These are phyloP conservation scores for Nevesoporus exiguus DNA, from an alignment of 768 basidiomycete species.

Conservation along the genomic window DNA sequence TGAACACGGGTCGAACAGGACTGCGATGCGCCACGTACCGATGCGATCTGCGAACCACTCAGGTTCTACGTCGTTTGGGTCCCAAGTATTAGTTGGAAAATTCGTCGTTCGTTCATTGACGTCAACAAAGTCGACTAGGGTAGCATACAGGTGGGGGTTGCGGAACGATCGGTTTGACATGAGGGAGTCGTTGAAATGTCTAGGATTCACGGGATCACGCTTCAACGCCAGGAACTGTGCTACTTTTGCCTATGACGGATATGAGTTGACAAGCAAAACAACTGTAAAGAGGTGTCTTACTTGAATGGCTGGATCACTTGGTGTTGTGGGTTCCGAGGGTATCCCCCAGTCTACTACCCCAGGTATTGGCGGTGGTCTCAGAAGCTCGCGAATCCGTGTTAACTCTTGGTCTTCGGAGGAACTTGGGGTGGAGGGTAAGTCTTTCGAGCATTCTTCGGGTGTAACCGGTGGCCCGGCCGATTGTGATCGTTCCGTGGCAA, in stretches of 20 bases:
- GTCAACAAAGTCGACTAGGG: conserved; percentile 91
- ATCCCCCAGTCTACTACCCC: conserved; percentile 77
- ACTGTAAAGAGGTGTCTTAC: conserved; percentile 35
- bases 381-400: conserved; percentile 47
- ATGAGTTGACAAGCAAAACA: neutral
- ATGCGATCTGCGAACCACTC: conserved; percentile 79
- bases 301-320: conserved; percentile 61
- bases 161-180: conserved; percentile 92
- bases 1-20: conserved; percentile 26
- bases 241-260: conserved; percentile 63
- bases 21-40: conserved; percentile 48
- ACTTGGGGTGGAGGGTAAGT: conserved; percentile 13
- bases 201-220: conserved; percentile 53
- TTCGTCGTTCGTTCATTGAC: conserved; percentile 87
- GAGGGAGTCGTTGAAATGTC: conserved; percentile 94
- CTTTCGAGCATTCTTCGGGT: conserved; percentile 18
- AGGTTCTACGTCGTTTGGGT: conserved; percentile 56
- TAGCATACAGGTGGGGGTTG: conserved; percentile 94
- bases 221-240: conserved; percentile 75
- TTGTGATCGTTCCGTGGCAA: conserved; percentile 21
- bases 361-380: conserved; percentile 61
- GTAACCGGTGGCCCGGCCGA: neutral
- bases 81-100: conserved; percentile 73
- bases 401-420: conserved; percentile 44
- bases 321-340: conserved; percentile 49